Base-by-base conservation (phyloP, 352 stramenopile genomes). In the Globisporangium solare region DNA sequence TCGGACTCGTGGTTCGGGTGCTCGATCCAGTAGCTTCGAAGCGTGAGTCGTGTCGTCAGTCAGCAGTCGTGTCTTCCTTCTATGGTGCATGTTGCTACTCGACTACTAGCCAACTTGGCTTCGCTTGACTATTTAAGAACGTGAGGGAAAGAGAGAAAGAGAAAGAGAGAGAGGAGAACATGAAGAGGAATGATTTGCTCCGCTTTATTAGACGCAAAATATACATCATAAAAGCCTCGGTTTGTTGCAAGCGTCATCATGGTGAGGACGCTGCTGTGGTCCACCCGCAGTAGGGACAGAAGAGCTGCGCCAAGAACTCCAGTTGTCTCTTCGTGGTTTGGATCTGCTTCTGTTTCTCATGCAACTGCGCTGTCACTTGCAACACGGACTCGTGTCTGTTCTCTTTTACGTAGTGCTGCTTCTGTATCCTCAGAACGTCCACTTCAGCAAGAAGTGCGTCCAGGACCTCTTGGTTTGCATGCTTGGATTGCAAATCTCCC, bases 1-100 rank as follows among this genome's bases (percentile, higher is more conserved):
- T 60, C 74, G 14, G 81, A 87, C 43, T 73, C 79, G 12, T 89
- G 78, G 76, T 76, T 91, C 39, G 73, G 66, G 46, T 91, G 81
- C 58, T 61, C 66, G 11, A 67, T 91, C 48, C 81, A 87, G 76
- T 91, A 71, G 66, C 13, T 39, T 24, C 18, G 39, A 47, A 43
- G 39, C 18, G 47, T n/a, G 32, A 12, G 22, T 52, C 47, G 13
- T 41, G 22, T 31, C 47, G 39, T 43, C 18, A n/a, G 13, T n/a
- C 12, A n/a, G 39, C 39, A 43, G 39, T n/a, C 17, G 39, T 43
- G 27, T 35, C 6, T 35, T 35, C 27, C 6, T 35, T 35, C 27
- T 35, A 35, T 35, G 27, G 27, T 35, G 10, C 27, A 10, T 35
- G 5, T 8, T 35, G 39, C 39, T 43, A 10, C 39, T 43, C 13